Conservation (phyloP, 2,329 filamentous ascomycete genomes). For the Aspergillus versicolor region DNA sequence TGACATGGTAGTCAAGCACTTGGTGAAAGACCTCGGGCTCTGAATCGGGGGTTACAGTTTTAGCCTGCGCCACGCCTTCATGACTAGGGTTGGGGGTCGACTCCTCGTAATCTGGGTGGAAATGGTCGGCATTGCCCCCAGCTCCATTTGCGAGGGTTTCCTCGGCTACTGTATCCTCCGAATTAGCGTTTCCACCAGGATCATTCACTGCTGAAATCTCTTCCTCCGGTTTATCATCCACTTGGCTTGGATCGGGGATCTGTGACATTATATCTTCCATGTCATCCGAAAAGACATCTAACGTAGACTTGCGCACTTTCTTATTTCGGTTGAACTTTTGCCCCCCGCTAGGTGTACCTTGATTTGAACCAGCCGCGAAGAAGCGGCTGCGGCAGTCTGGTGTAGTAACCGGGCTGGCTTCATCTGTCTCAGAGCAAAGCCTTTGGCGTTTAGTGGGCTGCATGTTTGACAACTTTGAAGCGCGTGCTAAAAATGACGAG, state of each 20-base stretch:
- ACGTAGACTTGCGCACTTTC: conserved; percentile 43
- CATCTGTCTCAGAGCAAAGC: conserved; percentile 50
- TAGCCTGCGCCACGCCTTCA: conserved; percentile 2
- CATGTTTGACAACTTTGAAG: conserved; percentile 41
- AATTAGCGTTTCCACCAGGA: background rate
- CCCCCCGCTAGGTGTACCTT: conserved; percentile 41
- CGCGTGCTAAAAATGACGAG: conserved; percentile 39
- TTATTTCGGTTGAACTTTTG: conserved; percentile 37
- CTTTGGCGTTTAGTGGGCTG: conserved; percentile 52
- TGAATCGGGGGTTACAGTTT: conserved; percentile 16
- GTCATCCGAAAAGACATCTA: conserved; percentile 56
- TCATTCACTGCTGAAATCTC: background rate
- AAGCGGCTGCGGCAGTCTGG: conserved; percentile 48
- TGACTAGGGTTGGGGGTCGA: background rate
- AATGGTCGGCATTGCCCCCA: background rate
- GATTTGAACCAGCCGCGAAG: conserved; percentile 37
- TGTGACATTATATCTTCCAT: conserved; percentile 51
- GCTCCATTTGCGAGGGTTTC: background rate
- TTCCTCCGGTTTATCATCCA: background rate
- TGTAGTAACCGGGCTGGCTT: conserved; percentile 32
- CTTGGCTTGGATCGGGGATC: conserved; percentile 38
- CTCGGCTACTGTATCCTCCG: background rate
- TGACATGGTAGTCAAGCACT: conserved; percentile 37
- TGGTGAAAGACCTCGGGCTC: conserved; percentile 29
- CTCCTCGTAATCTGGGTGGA: background rate